Evolutionary conservation across 2,329 filamentous ascomycete species (phyloP).

Genomic region (Epichloe aotearoae): DNA sequence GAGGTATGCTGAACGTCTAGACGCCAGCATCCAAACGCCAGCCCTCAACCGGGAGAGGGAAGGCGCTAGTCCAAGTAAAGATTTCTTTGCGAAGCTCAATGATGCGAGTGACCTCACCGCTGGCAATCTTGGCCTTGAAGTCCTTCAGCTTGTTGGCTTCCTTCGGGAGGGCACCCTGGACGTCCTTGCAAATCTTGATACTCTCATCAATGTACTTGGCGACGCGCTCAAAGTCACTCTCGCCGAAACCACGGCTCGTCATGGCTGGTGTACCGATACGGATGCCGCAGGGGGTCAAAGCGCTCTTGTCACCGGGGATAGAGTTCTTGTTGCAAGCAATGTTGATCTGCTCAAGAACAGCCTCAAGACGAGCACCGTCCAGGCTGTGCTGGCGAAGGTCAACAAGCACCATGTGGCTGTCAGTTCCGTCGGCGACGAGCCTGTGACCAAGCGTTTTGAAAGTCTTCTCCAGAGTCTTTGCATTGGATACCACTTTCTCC

Average conservation of each 20-base stretch:
- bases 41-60: constrained; percentile 81
- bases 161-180: constrained; percentile 79
- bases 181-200: constrained; percentile 81
- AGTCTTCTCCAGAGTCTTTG: constrained; percentile 75
- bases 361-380: constrained; percentile 90
- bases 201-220: constrained; percentile 77
- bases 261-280: constrained; percentile 96
- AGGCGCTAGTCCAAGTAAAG: constrained; percentile 69
- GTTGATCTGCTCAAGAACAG: constrained; percentile 93
- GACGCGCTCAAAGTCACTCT: constrained; percentile 84
- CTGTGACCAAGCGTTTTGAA: constrained; percentile 85
- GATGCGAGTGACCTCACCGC: constrained; percentile 69
- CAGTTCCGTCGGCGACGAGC: constrained; percentile 88
- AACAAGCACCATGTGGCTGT: constrained; percentile 93
- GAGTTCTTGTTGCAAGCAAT: constrained; percentile 99
- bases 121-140: constrained; percentile 86
- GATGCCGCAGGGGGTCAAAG: constrained; percentile 85
- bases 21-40: constrained; percentile 50
- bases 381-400: constrained; percentile 80
- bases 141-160: constrained; percentile 99
- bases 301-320: constrained; percentile 93
- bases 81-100: constrained; percentile 82
- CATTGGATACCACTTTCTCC: constrained; percentile 81
- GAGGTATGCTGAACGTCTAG: constrained; percentile 22
- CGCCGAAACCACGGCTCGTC: constrained; percentile 88